Percentiles rank a stretch among this genome's conserved stretches.
These are phyloP conservation scores for Juglanconis oblonga DNA, from an alignment of 2,329 filamentous ascomycete species.

Conservation along the genomic window DNA sequence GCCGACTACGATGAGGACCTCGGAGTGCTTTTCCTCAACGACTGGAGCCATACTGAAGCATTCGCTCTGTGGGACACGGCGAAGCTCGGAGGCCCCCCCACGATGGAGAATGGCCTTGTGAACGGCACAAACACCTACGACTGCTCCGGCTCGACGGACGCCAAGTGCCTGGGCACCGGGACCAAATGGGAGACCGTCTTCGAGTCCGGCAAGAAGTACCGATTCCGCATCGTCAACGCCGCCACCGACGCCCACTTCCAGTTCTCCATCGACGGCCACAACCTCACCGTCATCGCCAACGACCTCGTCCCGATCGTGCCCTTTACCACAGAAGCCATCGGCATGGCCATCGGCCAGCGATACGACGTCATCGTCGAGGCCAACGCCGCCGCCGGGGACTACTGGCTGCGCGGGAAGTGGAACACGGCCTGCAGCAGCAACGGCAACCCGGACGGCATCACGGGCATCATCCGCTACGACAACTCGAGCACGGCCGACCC, in stretches of 20 bases:
- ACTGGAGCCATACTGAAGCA: constrained; percentile 46
- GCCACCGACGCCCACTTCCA: constrained; percentile 47
- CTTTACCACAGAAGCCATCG: constrained; percentile 46
- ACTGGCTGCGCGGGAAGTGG: constrained; percentile 42
- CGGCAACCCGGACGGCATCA: background rate
- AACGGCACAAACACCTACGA: constrained; percentile 38
- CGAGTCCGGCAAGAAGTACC: constrained; percentile 42
- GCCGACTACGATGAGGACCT: constrained; percentile 49
- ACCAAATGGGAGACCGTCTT: constrained; percentile 31
- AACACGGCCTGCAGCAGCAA: constrained; percentile 10
- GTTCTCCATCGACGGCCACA: constrained; percentile 40
- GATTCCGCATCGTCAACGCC: constrained; percentile 47
- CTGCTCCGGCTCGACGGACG: constrained; percentile 20
- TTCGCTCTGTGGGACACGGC: constrained; percentile 26
- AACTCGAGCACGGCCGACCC: constrained; percentile 1
- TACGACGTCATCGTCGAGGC: constrained; percentile 46
- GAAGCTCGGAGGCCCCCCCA: constrained; percentile 20
- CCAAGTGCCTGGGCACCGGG: constrained; percentile 21
- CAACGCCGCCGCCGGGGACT: constrained; percentile 31
- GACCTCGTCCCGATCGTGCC: constrained; percentile 52
- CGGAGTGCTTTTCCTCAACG: constrained; percentile 47
- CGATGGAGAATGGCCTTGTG: constrained; percentile 37
- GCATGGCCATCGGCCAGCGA: constrained; percentile 45
- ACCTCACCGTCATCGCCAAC: constrained; percentile 26
- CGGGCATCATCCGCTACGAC: constrained; percentile 24